These are phyloP conservation scores for Diaporthe citri DNA, from an alignment of 2,329 filamentous ascomycete species.

Conservation along the genomic window DNA sequence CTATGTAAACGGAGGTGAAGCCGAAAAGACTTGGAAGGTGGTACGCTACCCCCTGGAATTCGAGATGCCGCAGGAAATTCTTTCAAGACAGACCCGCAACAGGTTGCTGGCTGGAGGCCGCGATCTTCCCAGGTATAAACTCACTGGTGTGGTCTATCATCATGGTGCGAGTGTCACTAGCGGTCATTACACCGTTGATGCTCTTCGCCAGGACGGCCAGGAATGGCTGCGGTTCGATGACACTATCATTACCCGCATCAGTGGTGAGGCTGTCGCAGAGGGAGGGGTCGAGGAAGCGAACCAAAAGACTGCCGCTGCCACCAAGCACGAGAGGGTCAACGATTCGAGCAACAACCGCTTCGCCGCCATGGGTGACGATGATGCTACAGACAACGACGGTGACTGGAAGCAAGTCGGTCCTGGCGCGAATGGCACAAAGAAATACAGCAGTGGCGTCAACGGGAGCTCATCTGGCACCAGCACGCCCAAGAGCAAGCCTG, in stretches of 20 bases:
- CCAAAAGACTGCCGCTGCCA: slow-evolving; percentile 72
- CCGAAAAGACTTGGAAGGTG: slow-evolving; percentile 95
- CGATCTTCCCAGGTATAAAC: slow-evolving; percentile 84
- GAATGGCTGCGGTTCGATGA: slow-evolving; percentile 98
- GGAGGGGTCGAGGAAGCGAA: slow-evolving; percentile 84
- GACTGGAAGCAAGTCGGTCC: slow-evolving; percentile 83
- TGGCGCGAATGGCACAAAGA: slow-evolving; percentile 75
- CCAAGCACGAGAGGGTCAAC: slow-evolving; percentile 69
- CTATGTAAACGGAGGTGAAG: slow-evolving; percentile 81
- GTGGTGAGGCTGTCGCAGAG: slow-evolving; percentile 89
- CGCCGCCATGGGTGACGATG: slow-evolving; percentile 76
- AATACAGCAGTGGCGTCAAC: slow-evolving; percentile 80
- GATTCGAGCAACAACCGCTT: slow-evolving; percentile 76
- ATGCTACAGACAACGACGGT: slow-evolving; percentile 71
- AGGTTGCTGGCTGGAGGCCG: slow-evolving; percentile 70
- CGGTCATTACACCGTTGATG: slow-evolving; percentile 98
- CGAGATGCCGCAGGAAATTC: slow-evolving; percentile 91
- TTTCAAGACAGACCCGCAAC: slow-evolving; percentile 81
- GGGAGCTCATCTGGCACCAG: slow-evolving; percentile 66
- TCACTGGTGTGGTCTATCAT: slow-evolving; percentile 94
- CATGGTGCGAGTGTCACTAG: slow-evolving; percentile 97
- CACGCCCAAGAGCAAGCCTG: slow-evolving; percentile 68
- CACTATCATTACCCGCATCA: slow-evolving; percentile 86
- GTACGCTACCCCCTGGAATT: slow-evolving; percentile 94
- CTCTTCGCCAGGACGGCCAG: slow-evolving; percentile 90